Evolutionary conservation across 2,329 filamentous ascomycete genomes (phyloP).

Genomic region (Diaporthe destruens): DNA sequence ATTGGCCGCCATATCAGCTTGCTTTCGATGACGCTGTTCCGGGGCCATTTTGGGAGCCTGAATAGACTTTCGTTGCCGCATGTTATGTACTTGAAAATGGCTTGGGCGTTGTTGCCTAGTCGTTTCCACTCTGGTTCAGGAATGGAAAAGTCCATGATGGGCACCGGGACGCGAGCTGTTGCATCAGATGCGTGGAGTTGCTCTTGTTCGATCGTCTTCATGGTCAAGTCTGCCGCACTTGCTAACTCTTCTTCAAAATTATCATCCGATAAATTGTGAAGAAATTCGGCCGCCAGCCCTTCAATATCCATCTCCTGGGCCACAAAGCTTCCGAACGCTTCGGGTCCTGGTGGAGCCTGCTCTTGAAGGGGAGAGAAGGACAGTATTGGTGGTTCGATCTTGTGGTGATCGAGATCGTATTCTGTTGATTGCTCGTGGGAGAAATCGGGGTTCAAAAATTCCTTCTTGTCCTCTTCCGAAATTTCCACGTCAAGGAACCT

Average conservation of each 20-base stretch:
- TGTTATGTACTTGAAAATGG: constrained; percentile 45
- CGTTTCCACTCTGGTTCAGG: constrained; percentile 46
- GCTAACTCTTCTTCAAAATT: constrained; percentile 34
- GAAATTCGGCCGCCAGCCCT: background rate
- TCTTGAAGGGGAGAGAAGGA: constrained; percentile 28
- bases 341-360: background rate
- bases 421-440: background rate
- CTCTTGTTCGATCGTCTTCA: constrained; percentile 47
- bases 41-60: constrained; percentile 45
- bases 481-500: constrained; percentile 17
- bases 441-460: constrained; percentile 33
- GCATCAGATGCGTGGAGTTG: constrained; percentile 47
- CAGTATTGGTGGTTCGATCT: constrained; percentile 46
- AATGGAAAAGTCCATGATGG: constrained; percentile 48
- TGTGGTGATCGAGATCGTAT: constrained; percentile 41
- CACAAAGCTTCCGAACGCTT: constrained; percentile 42
- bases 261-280: constrained; percentile 29
- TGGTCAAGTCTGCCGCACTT: constrained; percentile 40
- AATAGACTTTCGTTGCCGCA: constrained; percentile 42
- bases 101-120: constrained; percentile 37
- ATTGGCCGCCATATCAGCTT: constrained; percentile 48
- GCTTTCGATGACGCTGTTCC: constrained; percentile 43
- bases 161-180: constrained; percentile 46
- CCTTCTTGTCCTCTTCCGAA: constrained; percentile 32
- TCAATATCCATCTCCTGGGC: constrained; percentile 38